Conservation (phyloP, 2,329 filamentous ascomycete species). For the Teratosphaeriaceae sp. region DNA sequence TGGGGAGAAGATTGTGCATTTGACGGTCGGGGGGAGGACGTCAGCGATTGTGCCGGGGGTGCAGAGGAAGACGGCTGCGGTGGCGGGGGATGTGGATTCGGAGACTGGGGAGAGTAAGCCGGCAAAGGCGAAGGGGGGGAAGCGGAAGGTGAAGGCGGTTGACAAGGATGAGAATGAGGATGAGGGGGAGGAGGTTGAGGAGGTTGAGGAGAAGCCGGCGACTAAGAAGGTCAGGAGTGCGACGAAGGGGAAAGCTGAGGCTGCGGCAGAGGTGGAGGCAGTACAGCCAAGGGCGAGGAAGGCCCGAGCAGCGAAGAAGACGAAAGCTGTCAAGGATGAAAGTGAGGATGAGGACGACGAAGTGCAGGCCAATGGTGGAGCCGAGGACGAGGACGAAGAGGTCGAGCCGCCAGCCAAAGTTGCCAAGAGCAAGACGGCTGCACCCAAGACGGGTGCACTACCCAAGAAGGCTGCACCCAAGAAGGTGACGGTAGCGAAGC, state of each 20-base stretch:
- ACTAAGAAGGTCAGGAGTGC: constrained; percentile 15
- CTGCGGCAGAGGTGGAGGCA: neutral
- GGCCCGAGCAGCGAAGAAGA: constrained; percentile 4
- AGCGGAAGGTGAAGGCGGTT: constrained; percentile 18
- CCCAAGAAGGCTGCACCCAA: constrained; percentile 9
- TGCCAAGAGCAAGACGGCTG: too few species aligned
- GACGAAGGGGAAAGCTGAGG: constrained; percentile 8
- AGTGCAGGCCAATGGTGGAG: constrained; percentile 9
- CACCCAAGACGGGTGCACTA: constrained; percentile 6
- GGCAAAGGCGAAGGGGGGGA: constrained; percentile 30
- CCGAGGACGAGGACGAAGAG: constrained; percentile 6
- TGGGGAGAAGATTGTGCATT: constrained; percentile 75
- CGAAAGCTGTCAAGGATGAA: constrained; percentile 7
- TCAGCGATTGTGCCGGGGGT: constrained; percentile 79
- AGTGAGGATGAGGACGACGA: constrained; percentile 7
- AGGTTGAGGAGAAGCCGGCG: constrained; percentile 18
- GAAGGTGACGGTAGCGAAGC: constrained; percentile 9
- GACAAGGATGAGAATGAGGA: constrained; percentile 20
- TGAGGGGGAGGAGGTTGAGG: constrained; percentile 18
- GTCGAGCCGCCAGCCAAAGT: too few species aligned
- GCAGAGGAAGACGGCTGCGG: constrained; percentile 71
- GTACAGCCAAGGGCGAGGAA: constrained; percentile 4
- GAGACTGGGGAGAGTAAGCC: constrained; percentile 19
- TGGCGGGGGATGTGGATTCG: constrained; percentile 43
- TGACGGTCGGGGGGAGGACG: constrained; percentile 86